Conservation (phyloP, 1,284 basidiomycete species). For the Testicularia cyperi region DNA sequence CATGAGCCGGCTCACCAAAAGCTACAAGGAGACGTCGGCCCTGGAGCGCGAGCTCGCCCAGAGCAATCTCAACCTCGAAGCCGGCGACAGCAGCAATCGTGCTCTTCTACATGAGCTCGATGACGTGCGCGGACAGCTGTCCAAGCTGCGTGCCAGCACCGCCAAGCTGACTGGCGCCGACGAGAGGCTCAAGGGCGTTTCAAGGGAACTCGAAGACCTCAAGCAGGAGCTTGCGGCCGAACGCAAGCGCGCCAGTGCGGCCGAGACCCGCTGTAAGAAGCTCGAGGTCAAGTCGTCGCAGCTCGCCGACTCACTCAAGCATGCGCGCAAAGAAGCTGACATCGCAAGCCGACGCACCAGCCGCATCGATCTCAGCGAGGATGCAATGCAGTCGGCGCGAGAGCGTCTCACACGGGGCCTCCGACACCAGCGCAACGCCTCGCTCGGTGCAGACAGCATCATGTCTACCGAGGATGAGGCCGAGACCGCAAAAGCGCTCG, state of each 20-base stretch:
- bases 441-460: slow-evolving; percentile 1
- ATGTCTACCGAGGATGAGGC: background rate
- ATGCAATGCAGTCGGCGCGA: slow-evolving; percentile 21
- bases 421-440: slow-evolving; percentile 11
- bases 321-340: slow-evolving; percentile 15
- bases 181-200: slow-evolving; percentile 7
- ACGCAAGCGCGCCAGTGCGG: slow-evolving; percentile 69
- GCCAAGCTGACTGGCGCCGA: slow-evolving; percentile 67
- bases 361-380: slow-evolving; percentile 19
- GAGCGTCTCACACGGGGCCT: slow-evolving; percentile 23
- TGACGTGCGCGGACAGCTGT: slow-evolving; percentile 71
- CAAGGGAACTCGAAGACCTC: slow-evolving; percentile 75
- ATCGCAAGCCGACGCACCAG: slow-evolving; percentile 5
- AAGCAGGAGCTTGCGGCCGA: slow-evolving; percentile 79
- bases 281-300: slow-evolving; percentile 51
- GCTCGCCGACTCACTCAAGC: slow-evolving; percentile 30
- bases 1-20: slow-evolving; percentile 44
- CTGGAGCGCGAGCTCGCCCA: slow-evolving; percentile 73
- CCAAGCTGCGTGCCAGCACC: slow-evolving; percentile 71
- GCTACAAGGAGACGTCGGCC: slow-evolving; percentile 41
- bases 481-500: slow-evolving; percentile 12
- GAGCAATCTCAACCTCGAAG: slow-evolving; percentile 77
- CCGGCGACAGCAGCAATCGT: slow-evolving; percentile 77
- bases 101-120: slow-evolving; percentile 74
- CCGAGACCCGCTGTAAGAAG: slow-evolving; percentile 69